A percentile compares a stretch with the other conserved stretches of the same genome.
phyloP scores from a whole-genome alignment of 306 rosid genomes.

The Mimosa bimucronata region DNA sequence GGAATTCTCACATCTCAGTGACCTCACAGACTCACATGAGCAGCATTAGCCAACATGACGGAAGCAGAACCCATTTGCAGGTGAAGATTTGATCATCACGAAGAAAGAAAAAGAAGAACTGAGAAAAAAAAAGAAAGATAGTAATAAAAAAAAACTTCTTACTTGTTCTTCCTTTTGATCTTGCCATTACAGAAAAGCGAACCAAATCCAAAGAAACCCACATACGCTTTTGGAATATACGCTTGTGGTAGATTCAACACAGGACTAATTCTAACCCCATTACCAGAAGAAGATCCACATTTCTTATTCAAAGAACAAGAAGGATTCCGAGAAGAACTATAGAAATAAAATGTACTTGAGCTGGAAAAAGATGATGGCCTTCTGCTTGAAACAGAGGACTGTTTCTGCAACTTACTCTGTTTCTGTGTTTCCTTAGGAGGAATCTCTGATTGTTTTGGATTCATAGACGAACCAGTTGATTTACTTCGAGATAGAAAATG shows the following conservation, averaged over 20 bases:
- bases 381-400: slow-evolving; percentile 67
- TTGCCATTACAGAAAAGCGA: slow-evolving; percentile 86
- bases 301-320: slow-evolving; percentile 52
- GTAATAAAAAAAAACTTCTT: background rate
- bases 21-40: slow-evolving; percentile 33
- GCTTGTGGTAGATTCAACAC: slow-evolving; percentile 86
- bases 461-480: slow-evolving; percentile 82
- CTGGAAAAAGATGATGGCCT: slow-evolving; percentile 46
- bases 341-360: slow-evolving; percentile 60
- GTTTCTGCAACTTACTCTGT: slow-evolving; percentile 66
- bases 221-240: slow-evolving; percentile 82
- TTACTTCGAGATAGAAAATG: slow-evolving; percentile 90
- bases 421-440: slow-evolving; percentile 57
- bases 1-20: slow-evolving; percentile 2
- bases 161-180: slow-evolving; percentile 69
- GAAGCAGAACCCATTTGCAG: too few species aligned
- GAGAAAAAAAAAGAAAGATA: too few species aligned
- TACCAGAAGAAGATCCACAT: slow-evolving; percentile 50
- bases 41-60: background rate
- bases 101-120: background rate
- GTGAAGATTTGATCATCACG: too few species aligned
- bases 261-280: slow-evolving; percentile 82
- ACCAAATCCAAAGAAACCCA: slow-evolving; percentile 80
- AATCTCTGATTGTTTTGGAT: slow-evolving; percentile 46
- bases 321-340: slow-evolving; percentile 50